Evolutionary conservation across 768 basidiomycete genomes (phyloP).

Genomic region (Phylloporus sp.): DNA sequence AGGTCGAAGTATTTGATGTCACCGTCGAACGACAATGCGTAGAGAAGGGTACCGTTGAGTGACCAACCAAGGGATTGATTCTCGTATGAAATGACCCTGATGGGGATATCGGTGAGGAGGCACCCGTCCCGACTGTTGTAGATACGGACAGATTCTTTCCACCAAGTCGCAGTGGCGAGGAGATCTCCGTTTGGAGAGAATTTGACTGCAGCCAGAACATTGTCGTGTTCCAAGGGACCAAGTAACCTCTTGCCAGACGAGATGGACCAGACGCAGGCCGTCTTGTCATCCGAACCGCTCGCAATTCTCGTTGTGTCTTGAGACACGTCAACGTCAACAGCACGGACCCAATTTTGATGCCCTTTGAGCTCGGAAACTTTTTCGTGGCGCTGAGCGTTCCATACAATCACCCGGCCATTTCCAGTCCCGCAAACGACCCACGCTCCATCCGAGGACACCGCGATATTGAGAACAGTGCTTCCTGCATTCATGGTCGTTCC

Average conservation of each 20-base stretch:
- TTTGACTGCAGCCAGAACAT: constrained; percentile 5
- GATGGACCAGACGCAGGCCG: constrained; percentile 10
- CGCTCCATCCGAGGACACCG: constrained; percentile 4
- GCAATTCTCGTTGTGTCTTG: constrained; percentile 6
- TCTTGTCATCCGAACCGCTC: constrained; percentile 12
- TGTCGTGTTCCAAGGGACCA: constrained; percentile 6
- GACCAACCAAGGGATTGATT: constrained; percentile 14
- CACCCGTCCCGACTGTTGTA: constrained; percentile 5
- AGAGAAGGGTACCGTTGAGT: background rate
- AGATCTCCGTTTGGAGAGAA: constrained; percentile 11
- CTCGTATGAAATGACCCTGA: constrained; percentile 8
- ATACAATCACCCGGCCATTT: constrained; percentile 6
- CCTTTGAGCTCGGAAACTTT: constrained; percentile 6
- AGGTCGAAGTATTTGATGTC: constrained; percentile 5
- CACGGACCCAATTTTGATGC: constrained; percentile 10
- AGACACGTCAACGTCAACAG: constrained; percentile 18
- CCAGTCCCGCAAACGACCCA: constrained; percentile 8
- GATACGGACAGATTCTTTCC: constrained; percentile 10
- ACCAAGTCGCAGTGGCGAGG: constrained; percentile 14
- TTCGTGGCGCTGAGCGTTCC: constrained; percentile 5
- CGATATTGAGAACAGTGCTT: constrained; percentile 3
- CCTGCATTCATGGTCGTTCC: constrained; percentile 5
- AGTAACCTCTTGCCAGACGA: constrained; percentile 5
- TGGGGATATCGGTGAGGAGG: constrained; percentile 5
- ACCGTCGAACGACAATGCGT: constrained; percentile 8